Evolutionary conservation across 805 yeast species (phyloP).

Genomic region (Kodamaea sagamina): DNA sequence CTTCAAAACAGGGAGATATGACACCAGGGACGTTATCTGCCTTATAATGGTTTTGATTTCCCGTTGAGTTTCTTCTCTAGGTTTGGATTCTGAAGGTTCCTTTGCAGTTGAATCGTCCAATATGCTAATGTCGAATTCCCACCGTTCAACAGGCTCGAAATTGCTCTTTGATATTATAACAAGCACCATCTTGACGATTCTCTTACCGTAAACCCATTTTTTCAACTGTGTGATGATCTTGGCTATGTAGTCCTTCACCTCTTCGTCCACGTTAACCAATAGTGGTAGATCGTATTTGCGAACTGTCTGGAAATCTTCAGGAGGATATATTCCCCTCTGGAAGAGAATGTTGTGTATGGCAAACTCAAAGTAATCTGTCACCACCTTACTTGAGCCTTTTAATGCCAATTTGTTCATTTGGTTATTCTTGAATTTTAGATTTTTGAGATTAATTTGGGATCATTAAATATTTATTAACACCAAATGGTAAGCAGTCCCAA

Average conservation of each 20-base stretch:
- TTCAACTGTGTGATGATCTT: slow-evolving; percentile 62
- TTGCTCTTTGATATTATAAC: slow-evolving; percentile 70
- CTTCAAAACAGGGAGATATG: slow-evolving; percentile 74
- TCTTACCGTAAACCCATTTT: slow-evolving; percentile 72
- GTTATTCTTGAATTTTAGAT: background rate
- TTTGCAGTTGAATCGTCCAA: slow-evolving; percentile 23
- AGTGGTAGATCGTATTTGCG: slow-evolving; percentile 78
- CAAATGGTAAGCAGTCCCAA: background rate
- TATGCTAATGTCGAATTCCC: slow-evolving; percentile 77
- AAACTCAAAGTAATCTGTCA: slow-evolving; percentile 82
- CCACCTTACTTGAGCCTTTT: slow-evolving; percentile 76
- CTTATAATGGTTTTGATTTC: slow-evolving; percentile 86
- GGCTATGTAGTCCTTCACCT: slow-evolving; percentile 67
- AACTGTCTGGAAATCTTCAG: slow-evolving; percentile 78
- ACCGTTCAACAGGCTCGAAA: slow-evolving; percentile 72
- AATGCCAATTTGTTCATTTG: slow-evolving; percentile 51
- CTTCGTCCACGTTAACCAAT: slow-evolving; percentile 72
- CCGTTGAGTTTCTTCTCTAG: slow-evolving; percentile 54
- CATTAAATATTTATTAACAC: background rate
- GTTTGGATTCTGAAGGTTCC: slow-evolving; percentile 21
- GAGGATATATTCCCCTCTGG: slow-evolving; percentile 88
- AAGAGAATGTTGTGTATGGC: slow-evolving; percentile 79
- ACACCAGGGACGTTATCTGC: slow-evolving; percentile 84
- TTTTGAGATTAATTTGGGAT: background rate
- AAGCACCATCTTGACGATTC: slow-evolving; percentile 66